Percentiles rank a stretch among this genome's conserved stretches.
These are phyloP conservation scores for Candida awuae DNA, from an alignment of 805 yeast genomes.

Conservation along the genomic window DNA sequence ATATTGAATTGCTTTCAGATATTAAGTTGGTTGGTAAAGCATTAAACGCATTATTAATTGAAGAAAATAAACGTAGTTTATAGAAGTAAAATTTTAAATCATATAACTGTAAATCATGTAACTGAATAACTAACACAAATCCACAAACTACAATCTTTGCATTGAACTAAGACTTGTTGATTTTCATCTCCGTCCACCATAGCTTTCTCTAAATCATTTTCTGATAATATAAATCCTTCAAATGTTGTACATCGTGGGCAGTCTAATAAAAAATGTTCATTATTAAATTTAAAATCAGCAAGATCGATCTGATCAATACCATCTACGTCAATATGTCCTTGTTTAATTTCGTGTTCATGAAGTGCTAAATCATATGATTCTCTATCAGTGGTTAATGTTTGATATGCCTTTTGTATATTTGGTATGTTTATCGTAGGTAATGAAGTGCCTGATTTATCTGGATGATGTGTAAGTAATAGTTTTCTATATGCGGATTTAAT, in stretches of 20 bases:
- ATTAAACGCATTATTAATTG: constrained; percentile 49
- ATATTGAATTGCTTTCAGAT: constrained; percentile 74
- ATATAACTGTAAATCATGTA: not conserved
- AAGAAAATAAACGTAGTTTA: constrained; percentile 38
- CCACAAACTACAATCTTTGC: constrained; percentile 83
- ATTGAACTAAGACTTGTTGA: constrained; percentile 67
- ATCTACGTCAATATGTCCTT: constrained; percentile 36
- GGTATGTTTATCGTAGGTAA: constrained; percentile 18
- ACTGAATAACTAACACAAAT: constrained; percentile 54
- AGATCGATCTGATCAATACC: constrained; percentile 52
- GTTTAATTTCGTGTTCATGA: constrained; percentile 25
- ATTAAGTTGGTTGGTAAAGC: constrained; percentile 65
- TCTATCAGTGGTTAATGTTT: constrained; percentile 40
- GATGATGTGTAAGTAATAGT: constrained; percentile 59
- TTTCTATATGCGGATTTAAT: constrained; percentile 59
- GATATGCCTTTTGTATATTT: constrained; percentile 57
- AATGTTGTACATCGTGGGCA: constrained; percentile 56
- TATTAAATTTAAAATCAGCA: constrained; percentile 27
- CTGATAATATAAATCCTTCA: constrained; percentile 49
- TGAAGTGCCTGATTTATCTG: constrained; percentile 50
- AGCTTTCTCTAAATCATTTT: constrained; percentile 52
- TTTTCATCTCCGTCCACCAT: constrained; percentile 31
- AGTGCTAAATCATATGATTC: constrained; percentile 46
- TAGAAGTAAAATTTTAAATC: not conserved
- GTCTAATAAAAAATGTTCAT: constrained; percentile 16